Conservation (phyloP, 2,329 filamentous ascomycete genomes). For the Talaromyces sp. region DNA sequence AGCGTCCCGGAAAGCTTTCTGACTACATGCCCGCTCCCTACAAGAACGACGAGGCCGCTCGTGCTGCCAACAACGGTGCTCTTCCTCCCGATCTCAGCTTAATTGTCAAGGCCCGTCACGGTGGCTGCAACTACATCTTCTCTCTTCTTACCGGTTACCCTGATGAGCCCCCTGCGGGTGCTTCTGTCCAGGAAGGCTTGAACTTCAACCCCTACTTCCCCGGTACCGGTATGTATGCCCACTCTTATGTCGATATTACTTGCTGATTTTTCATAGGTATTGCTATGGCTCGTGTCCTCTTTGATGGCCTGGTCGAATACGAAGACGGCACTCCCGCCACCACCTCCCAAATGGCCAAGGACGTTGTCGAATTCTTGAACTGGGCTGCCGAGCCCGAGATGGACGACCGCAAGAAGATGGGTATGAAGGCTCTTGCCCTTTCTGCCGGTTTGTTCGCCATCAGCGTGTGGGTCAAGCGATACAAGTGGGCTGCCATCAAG, state of each 20-base stretch:
- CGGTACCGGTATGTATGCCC: slow-evolving; percentile 65
- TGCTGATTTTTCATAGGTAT: slow-evolving; percentile 52
- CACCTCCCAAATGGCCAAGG: slow-evolving; percentile 99
- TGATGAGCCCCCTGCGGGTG: slow-evolving; percentile 89
- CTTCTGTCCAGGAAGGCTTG: slow-evolving; percentile 77
- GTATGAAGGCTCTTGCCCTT: slow-evolving; percentile 88
- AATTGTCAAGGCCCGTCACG: slow-evolving; percentile 96
- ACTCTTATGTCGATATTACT: not conserved
- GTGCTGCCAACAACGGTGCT: slow-evolving; percentile 97
- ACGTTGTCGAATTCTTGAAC: slow-evolving; percentile 98
- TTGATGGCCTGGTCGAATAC: slow-evolving; percentile 96
- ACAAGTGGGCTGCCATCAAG: slow-evolving; percentile 98
- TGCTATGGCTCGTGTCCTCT: slow-evolving; percentile 97
- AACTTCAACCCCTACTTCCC: slow-evolving; percentile 99
- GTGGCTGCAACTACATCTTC: slow-evolving; percentile 98
- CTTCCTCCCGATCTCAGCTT: slow-evolving; percentile 95
- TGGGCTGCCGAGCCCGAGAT: slow-evolving; percentile 99
- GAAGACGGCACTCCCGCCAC: slow-evolving; percentile 93
- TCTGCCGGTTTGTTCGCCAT: slow-evolving; percentile 75
- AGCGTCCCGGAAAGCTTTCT: slow-evolving; percentile 96
- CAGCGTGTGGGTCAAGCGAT: slow-evolving; percentile 97
- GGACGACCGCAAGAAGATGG: slow-evolving; percentile 99
- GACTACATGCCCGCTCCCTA: slow-evolving; percentile 94
- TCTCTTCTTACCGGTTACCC: slow-evolving; percentile 94
- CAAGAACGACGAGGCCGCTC: slow-evolving; percentile 98